phyloP scores from a whole-genome alignment of 139 green algal species.

The Chlorella sp. region DNA sequence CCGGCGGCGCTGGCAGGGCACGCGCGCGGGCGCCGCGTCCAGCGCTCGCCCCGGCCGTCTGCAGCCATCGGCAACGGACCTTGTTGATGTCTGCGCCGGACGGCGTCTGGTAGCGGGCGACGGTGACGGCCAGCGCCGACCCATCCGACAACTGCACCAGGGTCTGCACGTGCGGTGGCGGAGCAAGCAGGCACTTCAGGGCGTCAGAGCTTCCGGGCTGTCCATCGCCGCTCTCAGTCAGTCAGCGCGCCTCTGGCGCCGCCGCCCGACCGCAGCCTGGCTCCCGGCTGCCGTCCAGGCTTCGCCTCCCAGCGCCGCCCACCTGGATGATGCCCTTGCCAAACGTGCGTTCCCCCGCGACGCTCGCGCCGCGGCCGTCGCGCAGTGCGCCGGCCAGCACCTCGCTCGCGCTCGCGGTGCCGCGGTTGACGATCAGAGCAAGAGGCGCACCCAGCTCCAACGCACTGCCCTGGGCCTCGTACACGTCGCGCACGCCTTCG shows the following conservation, averaged over 20 bases:
- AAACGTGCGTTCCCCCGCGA: slow-evolving; percentile 90
- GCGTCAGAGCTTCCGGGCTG: no score
- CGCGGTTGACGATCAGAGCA: slow-evolving; percentile 91
- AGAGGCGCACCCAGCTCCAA: slow-evolving; percentile 61
- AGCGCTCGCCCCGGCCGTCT: no score
- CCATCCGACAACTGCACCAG: slow-evolving; percentile 84
- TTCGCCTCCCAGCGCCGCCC: background rate
- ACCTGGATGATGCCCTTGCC: slow-evolving; percentile 95
- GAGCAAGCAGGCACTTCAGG: no score
- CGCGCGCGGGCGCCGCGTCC: no score
- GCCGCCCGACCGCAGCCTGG: no score
- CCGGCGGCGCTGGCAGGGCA: no score
- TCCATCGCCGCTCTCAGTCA: no score
- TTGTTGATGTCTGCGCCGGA: slow-evolving; percentile 80
- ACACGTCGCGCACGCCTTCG: slow-evolving; percentile 88
- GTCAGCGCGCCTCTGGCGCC: no score
- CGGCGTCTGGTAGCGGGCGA: slow-evolving; percentile 85
- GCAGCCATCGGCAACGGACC: no score
- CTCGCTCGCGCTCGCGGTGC: slow-evolving; percentile 93
- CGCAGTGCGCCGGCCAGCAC: slow-evolving; percentile 91
- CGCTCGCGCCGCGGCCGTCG: slow-evolving; percentile 78
- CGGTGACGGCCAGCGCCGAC: slow-evolving; percentile 91
- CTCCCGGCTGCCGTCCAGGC: no score
- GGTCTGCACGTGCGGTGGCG: slow-evolving; percentile 79
- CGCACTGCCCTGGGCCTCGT: slow-evolving; percentile 68